A percentile compares a stretch with the other conserved stretches of the same genome.
Conservation (phyloP, 139 green algal genomes). For the Micractinium sp. region DNA sequence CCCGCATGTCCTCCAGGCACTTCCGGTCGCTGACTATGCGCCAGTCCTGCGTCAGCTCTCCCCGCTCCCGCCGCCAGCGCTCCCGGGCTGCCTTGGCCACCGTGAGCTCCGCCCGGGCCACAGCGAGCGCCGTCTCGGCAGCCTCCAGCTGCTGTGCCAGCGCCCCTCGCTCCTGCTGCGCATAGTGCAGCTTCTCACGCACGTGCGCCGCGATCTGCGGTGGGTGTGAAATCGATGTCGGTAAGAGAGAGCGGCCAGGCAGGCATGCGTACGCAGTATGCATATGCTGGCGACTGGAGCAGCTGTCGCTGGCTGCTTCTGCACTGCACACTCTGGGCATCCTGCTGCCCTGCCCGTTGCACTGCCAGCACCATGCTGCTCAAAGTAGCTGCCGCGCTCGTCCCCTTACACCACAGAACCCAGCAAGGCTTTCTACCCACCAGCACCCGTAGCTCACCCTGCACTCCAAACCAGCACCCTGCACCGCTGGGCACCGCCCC, state of each 20-base stretch:
- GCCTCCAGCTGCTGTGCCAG: background rate
- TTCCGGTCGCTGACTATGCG: background rate
- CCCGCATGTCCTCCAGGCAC: conserved; percentile 26
- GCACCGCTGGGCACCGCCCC: background rate
- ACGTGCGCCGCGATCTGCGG: conserved; percentile 26
- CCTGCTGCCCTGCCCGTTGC: no score
- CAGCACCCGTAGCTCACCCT: background rate
- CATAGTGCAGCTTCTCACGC: conserved; percentile 21
- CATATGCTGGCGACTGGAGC: no score
- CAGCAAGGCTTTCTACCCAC: no score
- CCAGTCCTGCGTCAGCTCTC: conserved; percentile 4
- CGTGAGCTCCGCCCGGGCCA: background rate
- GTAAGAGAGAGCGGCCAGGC: background rate
- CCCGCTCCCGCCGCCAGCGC: background rate
- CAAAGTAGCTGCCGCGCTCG: no score
- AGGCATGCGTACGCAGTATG: no score
- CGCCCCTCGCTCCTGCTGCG: background rate
- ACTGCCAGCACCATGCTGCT: no score
- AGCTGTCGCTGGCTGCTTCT: background rate
- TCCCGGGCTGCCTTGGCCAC: background rate
- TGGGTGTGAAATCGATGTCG: no score
- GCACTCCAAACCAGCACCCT: background rate
- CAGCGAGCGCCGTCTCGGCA: background rate
- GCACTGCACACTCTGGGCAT: no score
- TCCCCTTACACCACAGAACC: no score